Conservation (phyloP, 768 basidiomycete genomes). For the Hydnum rufescens region DNA sequence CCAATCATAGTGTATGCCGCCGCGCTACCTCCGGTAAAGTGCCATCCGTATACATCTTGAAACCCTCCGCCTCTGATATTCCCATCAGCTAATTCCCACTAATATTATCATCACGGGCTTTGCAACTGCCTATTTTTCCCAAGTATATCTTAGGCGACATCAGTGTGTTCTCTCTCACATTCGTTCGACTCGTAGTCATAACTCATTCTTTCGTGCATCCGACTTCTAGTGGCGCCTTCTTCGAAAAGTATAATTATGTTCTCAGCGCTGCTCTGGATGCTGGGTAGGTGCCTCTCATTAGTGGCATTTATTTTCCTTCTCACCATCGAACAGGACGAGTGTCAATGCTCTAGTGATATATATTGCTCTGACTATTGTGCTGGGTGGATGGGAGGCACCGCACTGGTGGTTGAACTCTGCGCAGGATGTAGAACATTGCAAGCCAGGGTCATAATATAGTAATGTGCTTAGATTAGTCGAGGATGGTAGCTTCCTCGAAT, state of each 20-base stretch:
- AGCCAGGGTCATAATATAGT: background rate
- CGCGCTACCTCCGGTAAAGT: background rate
- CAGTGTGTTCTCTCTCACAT: background rate
- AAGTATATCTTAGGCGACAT: background rate
- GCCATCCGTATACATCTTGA: background rate
- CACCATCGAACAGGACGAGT: constrained; percentile 1
- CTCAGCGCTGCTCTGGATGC: background rate
- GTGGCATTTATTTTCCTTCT: too few species aligned
- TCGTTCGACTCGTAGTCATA: background rate
- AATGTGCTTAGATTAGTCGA: too few species aligned
- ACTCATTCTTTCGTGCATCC: background rate
- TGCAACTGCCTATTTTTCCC: background rate
- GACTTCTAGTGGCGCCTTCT: background rate
- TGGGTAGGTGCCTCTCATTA: background rate
- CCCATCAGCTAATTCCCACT: background rate
- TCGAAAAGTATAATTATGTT: background rate
- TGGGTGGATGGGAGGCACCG: constrained; percentile 1
- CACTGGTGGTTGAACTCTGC: constrained; percentile 1
- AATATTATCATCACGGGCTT: background rate
- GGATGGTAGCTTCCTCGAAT: too few species aligned
- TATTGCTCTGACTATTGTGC: background rate
- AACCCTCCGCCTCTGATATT: background rate
- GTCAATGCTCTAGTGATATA: background rate
- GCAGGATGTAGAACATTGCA: constrained; percentile 1
- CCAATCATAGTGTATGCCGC: background rate